Percentiles rank a stretch among this genome's conserved stretches.
Conservation (phyloP, 441 rosid species). For the Adansonia grandidieri region DNA sequence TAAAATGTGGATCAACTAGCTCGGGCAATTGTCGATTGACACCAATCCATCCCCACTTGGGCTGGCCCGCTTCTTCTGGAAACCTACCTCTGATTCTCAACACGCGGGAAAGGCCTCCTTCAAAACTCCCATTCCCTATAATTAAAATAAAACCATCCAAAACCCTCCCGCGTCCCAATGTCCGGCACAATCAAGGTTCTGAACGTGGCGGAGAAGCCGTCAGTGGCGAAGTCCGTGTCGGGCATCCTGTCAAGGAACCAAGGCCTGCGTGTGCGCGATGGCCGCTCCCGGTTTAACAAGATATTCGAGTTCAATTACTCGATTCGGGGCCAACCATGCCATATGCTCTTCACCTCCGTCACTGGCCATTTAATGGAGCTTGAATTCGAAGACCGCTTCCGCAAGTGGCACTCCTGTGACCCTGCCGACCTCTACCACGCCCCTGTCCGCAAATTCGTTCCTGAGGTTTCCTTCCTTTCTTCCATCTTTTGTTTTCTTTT, state of each 20-base stretch:
- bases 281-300: slow-evolving; percentile 91
- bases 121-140: neutral
- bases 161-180: slow-evolving; percentile 22
- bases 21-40: neutral
- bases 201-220: slow-evolving; percentile 98
- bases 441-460: slow-evolving; percentile 77
- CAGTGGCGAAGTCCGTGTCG: slow-evolving; percentile 95
- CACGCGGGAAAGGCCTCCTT: slow-evolving; percentile 17
- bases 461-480: slow-evolving; percentile 56
- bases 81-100: neutral
- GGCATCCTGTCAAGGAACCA: slow-evolving; percentile 70
- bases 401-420: slow-evolving; percentile 96
- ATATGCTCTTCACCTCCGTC: slow-evolving; percentile 90
- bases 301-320: slow-evolving; percentile 87
- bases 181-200: slow-evolving; percentile 58
- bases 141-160: neutral
- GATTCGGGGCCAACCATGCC: slow-evolving; percentile 78
- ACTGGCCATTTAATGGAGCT: slow-evolving; percentile 96
- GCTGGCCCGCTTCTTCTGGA: neutral
- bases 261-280: slow-evolving; percentile 71
- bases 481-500: neutral
- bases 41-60: neutral
- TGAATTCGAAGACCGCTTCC: slow-evolving; percentile 84
- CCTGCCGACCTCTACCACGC: slow-evolving; percentile 86
- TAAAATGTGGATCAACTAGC: neutral